Conservation (phyloP, 192 early-diverging fungal species). For the Coemansia sp. region DNA sequence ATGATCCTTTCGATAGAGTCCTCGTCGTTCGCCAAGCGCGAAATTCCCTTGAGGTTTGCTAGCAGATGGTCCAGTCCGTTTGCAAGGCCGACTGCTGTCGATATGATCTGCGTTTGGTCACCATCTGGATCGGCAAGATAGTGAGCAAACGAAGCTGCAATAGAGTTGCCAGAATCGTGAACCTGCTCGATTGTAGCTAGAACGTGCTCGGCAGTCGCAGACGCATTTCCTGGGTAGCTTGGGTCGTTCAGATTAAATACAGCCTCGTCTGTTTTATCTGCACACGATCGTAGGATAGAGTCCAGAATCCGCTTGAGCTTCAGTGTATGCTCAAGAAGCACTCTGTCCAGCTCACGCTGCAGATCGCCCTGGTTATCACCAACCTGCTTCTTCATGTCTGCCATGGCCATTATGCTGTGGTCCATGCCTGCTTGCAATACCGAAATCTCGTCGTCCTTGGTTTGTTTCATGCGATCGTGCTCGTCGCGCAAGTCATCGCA, state of each 20-base stretch:
- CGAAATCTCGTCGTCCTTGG: conserved; percentile 78
- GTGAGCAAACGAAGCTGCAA: conserved; percentile 57
- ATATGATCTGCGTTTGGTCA: conserved; percentile 86
- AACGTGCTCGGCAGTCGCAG: conserved; percentile 87
- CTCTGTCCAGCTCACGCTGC: conserved; percentile 64
- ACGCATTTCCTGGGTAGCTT: conserved; percentile 79
- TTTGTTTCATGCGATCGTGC: conserved; percentile 31
- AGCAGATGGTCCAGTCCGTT: conserved; percentile 82
- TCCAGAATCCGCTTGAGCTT: conserved; percentile 80
- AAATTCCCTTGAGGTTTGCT: conserved; percentile 86
- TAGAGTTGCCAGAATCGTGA: conserved; percentile 64
- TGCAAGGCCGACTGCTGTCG: conserved; percentile 73
- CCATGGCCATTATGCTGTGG: conserved; percentile 72
- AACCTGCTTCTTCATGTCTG: conserved; percentile 64
- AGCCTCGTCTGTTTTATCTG: conserved; percentile 85
- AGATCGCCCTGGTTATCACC: conserved; percentile 55
- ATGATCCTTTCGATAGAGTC: conserved; percentile 78
- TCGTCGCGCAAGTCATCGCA: conserved; percentile 46
- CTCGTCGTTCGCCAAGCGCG: conserved; percentile 78
- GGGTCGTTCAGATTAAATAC: conserved; percentile 84
- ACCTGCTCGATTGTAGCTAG: conserved; percentile 90
- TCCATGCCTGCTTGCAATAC: conserved; percentile 80
- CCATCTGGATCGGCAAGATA: conserved; percentile 60
- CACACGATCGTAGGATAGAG: conserved; percentile 82
- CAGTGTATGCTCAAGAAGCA: conserved; percentile 63